Base-by-base conservation (phyloP, 2,329 filamentous ascomycete genomes). In the Colletotrichum theobromicola region DNA sequence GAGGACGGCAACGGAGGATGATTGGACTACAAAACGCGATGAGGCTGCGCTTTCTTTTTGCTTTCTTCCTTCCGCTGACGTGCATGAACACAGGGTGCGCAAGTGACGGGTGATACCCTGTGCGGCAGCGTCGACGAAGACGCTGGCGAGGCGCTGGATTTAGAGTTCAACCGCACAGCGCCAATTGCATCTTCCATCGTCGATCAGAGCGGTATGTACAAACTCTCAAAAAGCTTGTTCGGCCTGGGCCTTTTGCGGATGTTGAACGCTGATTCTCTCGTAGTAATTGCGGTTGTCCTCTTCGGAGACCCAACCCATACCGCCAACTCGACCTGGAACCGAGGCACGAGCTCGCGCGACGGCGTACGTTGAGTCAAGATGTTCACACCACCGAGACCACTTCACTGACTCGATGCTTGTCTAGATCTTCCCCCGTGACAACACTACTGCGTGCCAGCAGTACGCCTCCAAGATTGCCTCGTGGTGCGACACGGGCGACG, bases 231-330 rank as follows among this genome's bases (percentile, higher is more conserved):
- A 28, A 46, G 42, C n/a, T 30, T 16, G n/a, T n/a, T 24, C 9
- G n/a, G 16, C 10, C 18, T 32, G 5, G 4, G 6, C 13, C 7
- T 66, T 55, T 13, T 16, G 2, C 7, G 18, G 21, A 34, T 3
- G 15, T n/a, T 7, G 42, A 46, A 7, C 50, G 28, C 50, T 58
- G 18, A 61, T 26, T 46, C 26, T n/a, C 7, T 12, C 12, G n/a
- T 66, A 87, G 85, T 87, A 50, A 82, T 85, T 69, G 85, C 84
- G 30, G 79, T 85, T 72, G 77, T 84, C 58, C 75, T 85, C 66
- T 85, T 86, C 65, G 85, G 85, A 61, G 85, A 87, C 79, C 85
- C 85, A 24, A 83, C 83, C 72, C 83, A 85, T 78, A 78, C 81
- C 75, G 78, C 79, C 79, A 82, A 82, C 67, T 69, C 79, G 28